Percentiles rank a stretch among this genome's conserved stretches.
Evolutionary conservation across 805 yeast species (phyloP).

Genomic region (Starmerella roubikii): DNA sequence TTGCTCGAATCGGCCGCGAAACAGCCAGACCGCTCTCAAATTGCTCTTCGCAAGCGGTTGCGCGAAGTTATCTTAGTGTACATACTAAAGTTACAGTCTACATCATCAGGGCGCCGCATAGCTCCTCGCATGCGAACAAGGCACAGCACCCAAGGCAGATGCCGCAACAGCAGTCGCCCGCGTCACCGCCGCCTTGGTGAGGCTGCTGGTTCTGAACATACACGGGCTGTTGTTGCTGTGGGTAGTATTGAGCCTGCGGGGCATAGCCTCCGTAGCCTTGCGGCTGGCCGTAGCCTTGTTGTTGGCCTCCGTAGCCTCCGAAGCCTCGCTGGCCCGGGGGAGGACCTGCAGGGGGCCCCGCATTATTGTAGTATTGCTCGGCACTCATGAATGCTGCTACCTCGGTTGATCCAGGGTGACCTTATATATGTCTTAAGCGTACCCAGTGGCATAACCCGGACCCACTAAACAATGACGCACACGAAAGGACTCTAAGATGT

Average conservation of each 20-base stretch:
- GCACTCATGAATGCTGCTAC: too few relatives aligned
- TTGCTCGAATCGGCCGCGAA: too few relatives aligned
- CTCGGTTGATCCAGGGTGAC: too few relatives aligned
- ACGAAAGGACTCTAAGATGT: too few relatives aligned
- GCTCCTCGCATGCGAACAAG: conserved; percentile 19
- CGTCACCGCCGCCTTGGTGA: conserved; percentile 15
- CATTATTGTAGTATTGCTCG: conserved; percentile 15
- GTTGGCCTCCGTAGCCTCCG: conserved; percentile 17
- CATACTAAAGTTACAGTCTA: too few relatives aligned
- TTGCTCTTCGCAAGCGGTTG: too few relatives aligned
- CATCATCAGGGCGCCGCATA: conserved; percentile 17
- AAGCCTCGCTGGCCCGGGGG: conserved; percentile 12
- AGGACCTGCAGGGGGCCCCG: conserved; percentile 9
- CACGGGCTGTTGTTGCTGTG: conserved; percentile 28
- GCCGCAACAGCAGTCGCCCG: conserved; percentile 20
- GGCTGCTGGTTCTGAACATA: conserved; percentile 26
- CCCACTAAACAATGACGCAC: too few relatives aligned
- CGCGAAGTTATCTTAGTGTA: neutral
- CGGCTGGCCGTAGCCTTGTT: too few relatives aligned
- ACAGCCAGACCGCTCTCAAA: too few relatives aligned
- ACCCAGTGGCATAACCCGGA: too few relatives aligned
- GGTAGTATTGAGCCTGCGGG: conserved; percentile 20
- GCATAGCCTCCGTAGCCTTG: conserved; percentile 15
- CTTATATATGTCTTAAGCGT: neutral
- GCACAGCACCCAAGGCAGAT: conserved; percentile 20